These are phyloP conservation scores for Lolium multiflorum DNA, from an alignment of 176 grass and related monocot species.

Conservation along the genomic window DNA sequence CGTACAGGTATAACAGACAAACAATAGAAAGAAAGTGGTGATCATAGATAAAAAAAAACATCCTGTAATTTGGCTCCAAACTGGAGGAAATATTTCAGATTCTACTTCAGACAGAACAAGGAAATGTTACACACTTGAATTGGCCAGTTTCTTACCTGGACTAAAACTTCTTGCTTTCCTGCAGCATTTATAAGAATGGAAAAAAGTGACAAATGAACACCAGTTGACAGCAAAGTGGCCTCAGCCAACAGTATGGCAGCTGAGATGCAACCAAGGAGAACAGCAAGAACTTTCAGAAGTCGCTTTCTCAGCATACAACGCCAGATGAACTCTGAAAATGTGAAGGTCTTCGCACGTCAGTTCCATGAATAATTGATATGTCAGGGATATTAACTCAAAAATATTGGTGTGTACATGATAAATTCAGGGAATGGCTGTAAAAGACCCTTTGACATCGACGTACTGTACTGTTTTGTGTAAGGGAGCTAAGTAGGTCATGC, in stretches of 20 bases:
- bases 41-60: constrained; percentile 10
- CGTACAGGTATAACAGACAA: background rate
- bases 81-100: constrained; percentile 4
- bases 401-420: background rate
- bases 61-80: constrained; percentile 2
- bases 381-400: constrained; percentile 17
- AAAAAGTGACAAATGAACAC: constrained; percentile 94
- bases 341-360: constrained; percentile 12
- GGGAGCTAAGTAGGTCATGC: background rate
- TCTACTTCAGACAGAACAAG: background rate
- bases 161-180: constrained; percentile 84
- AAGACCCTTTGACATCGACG: background rate
- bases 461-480: background rate
- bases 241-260: constrained; percentile 96
- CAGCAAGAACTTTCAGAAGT: constrained; percentile 77
- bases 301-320: constrained; percentile 89
- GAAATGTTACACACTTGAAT: constrained; percentile 15
- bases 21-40: background rate
- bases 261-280: constrained; percentile 82
- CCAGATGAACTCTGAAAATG: constrained; percentile 93
- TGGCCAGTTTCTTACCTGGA: constrained; percentile 71
- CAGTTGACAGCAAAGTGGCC: constrained; percentile 90
- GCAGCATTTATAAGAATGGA: constrained; percentile 95
- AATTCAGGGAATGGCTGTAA: background rate
- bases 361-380: constrained; percentile 17